Evolutionary conservation across 2,329 filamentous ascomycete genomes (phyloP).

Genomic region (Phyllosticta citribraziliensis): DNA sequence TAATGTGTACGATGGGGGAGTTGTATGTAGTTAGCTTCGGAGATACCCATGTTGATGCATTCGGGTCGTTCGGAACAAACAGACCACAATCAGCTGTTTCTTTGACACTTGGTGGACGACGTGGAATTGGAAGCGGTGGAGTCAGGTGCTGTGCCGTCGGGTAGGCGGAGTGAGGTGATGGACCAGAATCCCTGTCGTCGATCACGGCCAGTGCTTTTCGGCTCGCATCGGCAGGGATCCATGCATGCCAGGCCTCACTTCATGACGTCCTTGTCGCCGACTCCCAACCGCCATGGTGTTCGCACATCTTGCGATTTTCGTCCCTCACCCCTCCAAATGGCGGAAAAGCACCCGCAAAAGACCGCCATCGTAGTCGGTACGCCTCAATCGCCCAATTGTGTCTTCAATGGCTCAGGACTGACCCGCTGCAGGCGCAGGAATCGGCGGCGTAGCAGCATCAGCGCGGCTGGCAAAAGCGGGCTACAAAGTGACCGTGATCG

Average conservation of each 20-base stretch:
- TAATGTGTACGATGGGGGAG: neutral
- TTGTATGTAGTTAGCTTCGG: constrained; percentile 1
- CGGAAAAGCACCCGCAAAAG: constrained; percentile 21
- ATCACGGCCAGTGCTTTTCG: neutral
- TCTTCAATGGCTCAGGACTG: neutral
- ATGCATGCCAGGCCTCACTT: neutral
- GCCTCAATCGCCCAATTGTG: constrained; percentile 8
- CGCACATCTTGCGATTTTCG: neutral
- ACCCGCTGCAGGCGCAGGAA: constrained; percentile 48
- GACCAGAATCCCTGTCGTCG: neutral
- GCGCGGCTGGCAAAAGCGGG: constrained; percentile 62
- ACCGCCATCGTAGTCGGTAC: constrained; percentile 46
- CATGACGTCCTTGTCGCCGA: neutral
- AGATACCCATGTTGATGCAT: neutral
- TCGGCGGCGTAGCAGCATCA: constrained; percentile 61
- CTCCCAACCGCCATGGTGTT: neutral
- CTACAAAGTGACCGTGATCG: constrained; percentile 63
- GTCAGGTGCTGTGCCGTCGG: neutral
- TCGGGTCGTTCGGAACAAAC: neutral
- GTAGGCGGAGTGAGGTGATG: neutral
- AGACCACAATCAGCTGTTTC: neutral
- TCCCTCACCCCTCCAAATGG: neutral
- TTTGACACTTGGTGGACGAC: neutral
- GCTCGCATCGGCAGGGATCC: neutral
- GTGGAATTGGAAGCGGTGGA: neutral